Percentiles rank a stretch among this genome's conserved stretches.
phyloP scores from a whole-genome alignment of 805 yeast genomes.

The Ogataea nakhonphanomensis region DNA sequence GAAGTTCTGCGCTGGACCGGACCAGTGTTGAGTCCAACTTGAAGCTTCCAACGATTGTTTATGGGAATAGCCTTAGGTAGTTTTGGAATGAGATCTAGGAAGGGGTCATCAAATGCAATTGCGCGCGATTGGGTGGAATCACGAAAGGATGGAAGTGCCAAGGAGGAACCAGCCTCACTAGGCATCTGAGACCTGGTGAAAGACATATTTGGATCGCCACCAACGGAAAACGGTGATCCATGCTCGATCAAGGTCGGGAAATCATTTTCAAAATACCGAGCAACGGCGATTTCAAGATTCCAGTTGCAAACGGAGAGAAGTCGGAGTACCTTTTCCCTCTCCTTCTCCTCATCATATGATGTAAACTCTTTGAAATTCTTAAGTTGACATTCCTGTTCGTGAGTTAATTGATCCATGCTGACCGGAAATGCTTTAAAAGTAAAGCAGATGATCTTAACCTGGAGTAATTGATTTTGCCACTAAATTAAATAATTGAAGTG shows the following conservation, averaged over 20 bases:
- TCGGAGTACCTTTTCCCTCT: constrained; percentile 43
- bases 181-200: background rate
- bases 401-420: constrained; percentile 24
- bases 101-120: constrained; percentile 23
- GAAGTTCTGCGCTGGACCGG: constrained; percentile 1
- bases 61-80: constrained; percentile 36
- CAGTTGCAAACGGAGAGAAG: constrained; percentile 51
- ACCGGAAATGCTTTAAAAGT: background rate
- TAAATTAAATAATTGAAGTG: background rate
- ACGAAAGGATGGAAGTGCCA: constrained; percentile 5
- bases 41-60: constrained; percentile 35
- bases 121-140: constrained; percentile 15
- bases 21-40: constrained; percentile 26
- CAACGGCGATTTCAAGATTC: constrained; percentile 59
- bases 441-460: too few species aligned
- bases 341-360: constrained; percentile 42
- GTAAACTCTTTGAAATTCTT: constrained; percentile 51
- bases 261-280: constrained; percentile 58
- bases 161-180: constrained; percentile 5
- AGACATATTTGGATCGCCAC: background rate
- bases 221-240: constrained; percentile 6
- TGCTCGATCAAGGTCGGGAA: constrained; percentile 34
- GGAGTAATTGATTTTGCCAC: constrained; percentile 10
- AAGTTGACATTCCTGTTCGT: constrained; percentile 41
- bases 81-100: constrained; percentile 30